phyloP scores from a whole-genome alignment of 169 alveolate genomes.

The Plasmodium inui region DNA sequence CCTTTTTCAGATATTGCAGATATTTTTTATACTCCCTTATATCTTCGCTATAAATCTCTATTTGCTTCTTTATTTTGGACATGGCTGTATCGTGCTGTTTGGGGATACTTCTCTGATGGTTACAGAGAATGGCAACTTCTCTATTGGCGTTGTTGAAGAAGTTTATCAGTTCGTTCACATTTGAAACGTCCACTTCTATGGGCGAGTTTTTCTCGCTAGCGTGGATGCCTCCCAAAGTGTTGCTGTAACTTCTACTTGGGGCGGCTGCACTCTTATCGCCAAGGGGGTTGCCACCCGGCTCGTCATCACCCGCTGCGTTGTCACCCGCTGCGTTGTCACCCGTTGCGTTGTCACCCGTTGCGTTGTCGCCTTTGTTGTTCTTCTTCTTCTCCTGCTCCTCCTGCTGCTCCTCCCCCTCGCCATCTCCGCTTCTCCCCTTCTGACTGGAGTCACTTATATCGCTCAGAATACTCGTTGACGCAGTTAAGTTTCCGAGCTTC shows the following conservation, averaged over 20 bases:
- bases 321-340: neutral
- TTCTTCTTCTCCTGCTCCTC: constrained; percentile 9
- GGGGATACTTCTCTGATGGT: constrained; percentile 95
- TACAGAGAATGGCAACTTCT: constrained; percentile 98
- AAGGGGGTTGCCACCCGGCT: neutral
- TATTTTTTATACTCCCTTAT: constrained; percentile 88
- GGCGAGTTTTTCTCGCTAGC: constrained; percentile 76
- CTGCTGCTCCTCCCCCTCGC: constrained; percentile 36
- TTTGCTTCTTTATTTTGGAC: constrained; percentile 92
- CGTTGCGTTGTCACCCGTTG: neutral
- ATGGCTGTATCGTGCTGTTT: constrained; percentile 95
- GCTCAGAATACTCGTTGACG: constrained; percentile 43
- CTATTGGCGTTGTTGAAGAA: constrained; percentile 98
- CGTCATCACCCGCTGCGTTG: neutral
- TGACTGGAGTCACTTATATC: constrained; percentile 32
- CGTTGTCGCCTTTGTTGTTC: neutral
- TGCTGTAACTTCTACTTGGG: neutral
- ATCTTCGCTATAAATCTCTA: constrained; percentile 88
- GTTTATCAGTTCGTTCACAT: constrained; percentile 90
- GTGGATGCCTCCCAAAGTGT: constrained; percentile 4
- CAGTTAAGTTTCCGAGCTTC: constrained; percentile 17
- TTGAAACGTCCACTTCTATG: constrained; percentile 85
- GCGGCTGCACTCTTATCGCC: neutral
- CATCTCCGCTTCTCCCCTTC: constrained; percentile 32
- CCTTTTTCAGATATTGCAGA: constrained; percentile 86